phyloP scores from a whole-genome alignment of 176 grass and related monocot species.

The Carex myosuroides region DNA sequence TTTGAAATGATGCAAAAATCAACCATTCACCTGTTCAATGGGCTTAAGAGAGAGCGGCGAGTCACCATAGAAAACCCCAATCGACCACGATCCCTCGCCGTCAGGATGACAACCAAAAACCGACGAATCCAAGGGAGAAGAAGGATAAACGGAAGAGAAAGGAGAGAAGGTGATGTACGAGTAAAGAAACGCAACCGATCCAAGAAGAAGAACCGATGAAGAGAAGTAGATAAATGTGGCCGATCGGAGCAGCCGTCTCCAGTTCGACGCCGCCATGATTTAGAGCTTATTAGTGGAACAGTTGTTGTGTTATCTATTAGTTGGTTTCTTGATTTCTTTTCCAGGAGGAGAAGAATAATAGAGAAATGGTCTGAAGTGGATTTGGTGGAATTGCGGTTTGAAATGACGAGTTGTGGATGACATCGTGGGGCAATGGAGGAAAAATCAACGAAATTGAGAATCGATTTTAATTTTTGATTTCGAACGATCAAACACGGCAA shows the following conservation, averaged over 20 bases:
- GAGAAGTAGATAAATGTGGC: conserved; percentile 30
- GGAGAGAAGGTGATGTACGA: conserved; percentile 46
- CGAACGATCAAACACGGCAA: neutral
- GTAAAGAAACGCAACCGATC: conserved; percentile 41
- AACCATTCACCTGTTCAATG: conserved; percentile 46
- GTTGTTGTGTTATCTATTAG: neutral
- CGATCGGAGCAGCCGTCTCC: conserved; percentile 14
- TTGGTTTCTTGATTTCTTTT: neutral
- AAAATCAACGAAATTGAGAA: neutral
- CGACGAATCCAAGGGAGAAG: neutral
- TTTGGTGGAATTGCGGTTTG: neutral
- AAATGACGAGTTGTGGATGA: neutral
- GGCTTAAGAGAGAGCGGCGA: conserved; percentile 63
- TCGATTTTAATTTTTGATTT: neutral
- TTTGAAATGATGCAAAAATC: neutral
- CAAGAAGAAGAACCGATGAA: conserved; percentile 31
- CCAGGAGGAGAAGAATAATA: neutral
- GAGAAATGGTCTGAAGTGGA: neutral
- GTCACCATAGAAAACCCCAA: conserved; percentile 60
- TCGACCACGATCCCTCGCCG: conserved; percentile 80
- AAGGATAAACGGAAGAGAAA: conserved; percentile 26
- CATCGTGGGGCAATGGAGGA: neutral
- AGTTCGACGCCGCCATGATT: conserved; percentile 22
- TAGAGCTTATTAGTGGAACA: neutral
- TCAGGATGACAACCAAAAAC: conserved; percentile 48